A percentile compares a stretch with the other conserved stretches of the same genome.
Evolutionary conservation across 768 basidiomycete species (phyloP).

Genomic region (Rhizopogon rudus): DNA sequence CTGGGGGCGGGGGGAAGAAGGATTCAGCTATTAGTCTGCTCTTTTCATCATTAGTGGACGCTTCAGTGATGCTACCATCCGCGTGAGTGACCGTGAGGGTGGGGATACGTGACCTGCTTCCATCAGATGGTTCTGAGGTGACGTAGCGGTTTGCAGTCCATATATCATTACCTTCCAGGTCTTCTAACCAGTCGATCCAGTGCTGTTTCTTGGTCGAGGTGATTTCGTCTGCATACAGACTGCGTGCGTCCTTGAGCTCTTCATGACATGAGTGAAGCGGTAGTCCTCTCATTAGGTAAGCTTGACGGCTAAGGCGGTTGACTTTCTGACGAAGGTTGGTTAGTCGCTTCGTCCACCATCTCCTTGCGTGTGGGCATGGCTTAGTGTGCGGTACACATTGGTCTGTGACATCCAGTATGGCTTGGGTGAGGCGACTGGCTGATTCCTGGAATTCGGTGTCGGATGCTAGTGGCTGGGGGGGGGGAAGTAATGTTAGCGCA

Average conservation of each 20-base stretch:
- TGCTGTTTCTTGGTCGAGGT: conserved; percentile 14
- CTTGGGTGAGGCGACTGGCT: conserved; percentile 5
- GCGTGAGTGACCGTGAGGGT: background rate
- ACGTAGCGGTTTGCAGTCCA: conserved; percentile 20
- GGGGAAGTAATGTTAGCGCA: background rate
- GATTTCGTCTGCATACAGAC: conserved; percentile 8
- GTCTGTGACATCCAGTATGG: conserved; percentile 11
- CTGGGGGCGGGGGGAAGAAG: conserved; percentile 21
- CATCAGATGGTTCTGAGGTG: background rate
- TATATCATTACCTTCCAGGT: conserved; percentile 7
- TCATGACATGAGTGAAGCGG: conserved; percentile 21
- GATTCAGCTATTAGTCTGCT: conserved; percentile 9
- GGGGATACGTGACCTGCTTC: background rate
- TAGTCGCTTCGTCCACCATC: conserved; percentile 32
- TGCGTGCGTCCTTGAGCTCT: conserved; percentile 6
- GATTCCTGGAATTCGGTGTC: conserved; percentile 8
- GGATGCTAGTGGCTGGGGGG: background rate
- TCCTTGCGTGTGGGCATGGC: conserved; percentile 19
- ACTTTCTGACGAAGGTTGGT: conserved; percentile 8
- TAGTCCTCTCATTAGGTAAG: conserved; percentile 4
- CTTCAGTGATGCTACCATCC: background rate
- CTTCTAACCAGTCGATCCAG: conserved; percentile 21
- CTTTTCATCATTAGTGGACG: conserved; percentile 16
- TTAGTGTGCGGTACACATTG: conserved; percentile 12
- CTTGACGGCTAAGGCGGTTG: conserved; percentile 8